Conservation (phyloP, 2,329 filamentous ascomycete genomes). For the Pestalotiopsis sp. region DNA sequence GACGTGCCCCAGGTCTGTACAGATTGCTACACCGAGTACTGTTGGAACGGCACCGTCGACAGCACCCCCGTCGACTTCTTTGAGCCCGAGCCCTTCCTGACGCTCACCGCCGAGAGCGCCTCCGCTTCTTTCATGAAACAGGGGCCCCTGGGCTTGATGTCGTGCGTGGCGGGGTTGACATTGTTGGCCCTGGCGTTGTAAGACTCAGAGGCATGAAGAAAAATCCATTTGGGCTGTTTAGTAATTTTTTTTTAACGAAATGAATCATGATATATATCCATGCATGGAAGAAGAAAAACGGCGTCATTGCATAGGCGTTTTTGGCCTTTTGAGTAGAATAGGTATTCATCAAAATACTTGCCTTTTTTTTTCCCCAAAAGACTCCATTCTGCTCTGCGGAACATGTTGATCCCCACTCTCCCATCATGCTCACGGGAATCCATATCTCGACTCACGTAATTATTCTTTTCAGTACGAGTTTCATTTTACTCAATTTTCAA, state of each 20-base stretch:
- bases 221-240: not conserved
- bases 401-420: no score
- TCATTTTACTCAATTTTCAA: not conserved
- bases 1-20: constrained; percentile 72
- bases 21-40: constrained; percentile 80
- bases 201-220: not conserved
- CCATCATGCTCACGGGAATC: no score
- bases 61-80: constrained; percentile 18
- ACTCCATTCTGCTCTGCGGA: no score
- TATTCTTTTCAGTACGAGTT: not conserved
- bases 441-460: no score
- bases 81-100: constrained; percentile 7
- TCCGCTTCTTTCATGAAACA: not conserved
- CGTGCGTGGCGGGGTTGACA: not conserved
- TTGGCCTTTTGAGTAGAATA: not conserved
- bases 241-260: not conserved
- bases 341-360: not conserved
- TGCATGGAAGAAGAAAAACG: not conserved
- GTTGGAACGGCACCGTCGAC: constrained; percentile 81
- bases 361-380: not conserved
- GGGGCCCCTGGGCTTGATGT: not conserved
- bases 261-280: not conserved
- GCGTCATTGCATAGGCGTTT: not conserved
- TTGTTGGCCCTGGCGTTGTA: not conserved
- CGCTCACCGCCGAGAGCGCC: not conserved